Base-by-base conservation (phyloP, 306 rosid species). In the Amphicarpaea edgeworthii region DNA sequence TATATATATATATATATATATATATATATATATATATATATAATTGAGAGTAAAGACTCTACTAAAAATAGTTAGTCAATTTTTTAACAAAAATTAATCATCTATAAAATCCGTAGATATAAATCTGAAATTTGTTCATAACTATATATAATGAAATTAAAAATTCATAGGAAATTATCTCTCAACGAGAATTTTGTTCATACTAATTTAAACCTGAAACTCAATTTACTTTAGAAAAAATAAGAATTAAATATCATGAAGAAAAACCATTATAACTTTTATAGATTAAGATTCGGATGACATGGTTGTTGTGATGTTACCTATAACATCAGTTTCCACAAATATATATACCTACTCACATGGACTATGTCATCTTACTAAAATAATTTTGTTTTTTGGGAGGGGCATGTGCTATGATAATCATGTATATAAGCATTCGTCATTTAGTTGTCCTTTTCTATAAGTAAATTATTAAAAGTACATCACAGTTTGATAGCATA, bases 401-500 rank as follows among this genome's bases (percentile, higher is more conserved):
- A 49, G 55, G 20, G 54, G 54, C 3, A 34, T 7, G 9, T 2
- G 32, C 60, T 58, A 58, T 50, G 9, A 70, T 69, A 15, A 58
- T 21, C 61, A 10, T n/a, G 9, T n/a, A 7, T 40, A 61, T 26
- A 19, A 8, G 17, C 40, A 42, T 43, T 68, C 49, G 19, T 43
- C 53, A 71, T 12, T 28, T 68, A 46, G 45, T 78, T 61, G 72
- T 79, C 77, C 58, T 50, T 40, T 50, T 79, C 58, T 8, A 23
- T 1, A 62, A 14, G 19, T 32, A 77, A 46, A 57, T 67, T 17
- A 57, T 67, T 17, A 3, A 34, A 57, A 77, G 70, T 69, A 21
- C 60, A 47, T 16, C 16, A 23, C 41, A 45, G 20, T 51, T 53
- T 79, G 10, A 54, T 30, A 8, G 46, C 64, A 72, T 79, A 79